Percentiles rank a stretch among this genome's conserved stretches.
Evolutionary conservation across 164 flowering plant genomes (phyloP).

Genomic region (Paratinospora sagittata): DNA sequence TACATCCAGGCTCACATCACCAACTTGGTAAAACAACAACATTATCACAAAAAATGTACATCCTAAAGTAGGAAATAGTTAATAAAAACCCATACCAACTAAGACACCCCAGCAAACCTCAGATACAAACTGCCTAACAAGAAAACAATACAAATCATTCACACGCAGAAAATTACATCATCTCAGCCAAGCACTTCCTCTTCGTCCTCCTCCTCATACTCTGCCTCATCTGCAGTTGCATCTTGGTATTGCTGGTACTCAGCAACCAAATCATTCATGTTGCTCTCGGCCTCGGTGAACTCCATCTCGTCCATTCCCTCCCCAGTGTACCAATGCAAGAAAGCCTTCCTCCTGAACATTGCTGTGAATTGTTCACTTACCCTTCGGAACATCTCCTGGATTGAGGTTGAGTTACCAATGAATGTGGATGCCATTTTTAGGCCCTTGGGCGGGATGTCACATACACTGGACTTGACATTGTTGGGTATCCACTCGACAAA

Average conservation of each 20-base stretch:
- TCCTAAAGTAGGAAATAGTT: background rate
- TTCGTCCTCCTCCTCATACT: conserved; percentile 10
- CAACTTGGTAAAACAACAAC: background rate
- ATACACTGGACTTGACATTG: conserved; percentile 15
- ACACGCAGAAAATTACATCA: background rate
- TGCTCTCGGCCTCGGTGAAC: conserved; percentile 14
- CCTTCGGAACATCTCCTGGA: conserved; percentile 13
- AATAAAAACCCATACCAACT: conserved; percentile 2
- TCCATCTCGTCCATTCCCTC: conserved; percentile 16
- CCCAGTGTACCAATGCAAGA: conserved; percentile 17
- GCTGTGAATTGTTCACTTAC: conserved; percentile 12
- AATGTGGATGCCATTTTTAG: conserved; percentile 13
- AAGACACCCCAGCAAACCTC: background rate
- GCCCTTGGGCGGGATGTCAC: conserved; percentile 15
- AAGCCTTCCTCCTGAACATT: conserved; percentile 16
- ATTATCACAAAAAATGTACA: background rate
- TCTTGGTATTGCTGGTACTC: conserved; percentile 18
- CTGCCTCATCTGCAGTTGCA: conserved; percentile 13
- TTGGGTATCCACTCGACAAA: conserved; percentile 16
- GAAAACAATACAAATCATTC: background rate
- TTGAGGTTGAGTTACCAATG: conserved; percentile 14
- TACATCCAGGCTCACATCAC: background rate
- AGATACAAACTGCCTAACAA: background rate
- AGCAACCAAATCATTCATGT: conserved; percentile 18
- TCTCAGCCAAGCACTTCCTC: conserved; percentile 7